These are phyloP conservation scores for Tinospora cordifolia DNA, from an alignment of 164 flowering plant species.

Conservation along the genomic window DNA sequence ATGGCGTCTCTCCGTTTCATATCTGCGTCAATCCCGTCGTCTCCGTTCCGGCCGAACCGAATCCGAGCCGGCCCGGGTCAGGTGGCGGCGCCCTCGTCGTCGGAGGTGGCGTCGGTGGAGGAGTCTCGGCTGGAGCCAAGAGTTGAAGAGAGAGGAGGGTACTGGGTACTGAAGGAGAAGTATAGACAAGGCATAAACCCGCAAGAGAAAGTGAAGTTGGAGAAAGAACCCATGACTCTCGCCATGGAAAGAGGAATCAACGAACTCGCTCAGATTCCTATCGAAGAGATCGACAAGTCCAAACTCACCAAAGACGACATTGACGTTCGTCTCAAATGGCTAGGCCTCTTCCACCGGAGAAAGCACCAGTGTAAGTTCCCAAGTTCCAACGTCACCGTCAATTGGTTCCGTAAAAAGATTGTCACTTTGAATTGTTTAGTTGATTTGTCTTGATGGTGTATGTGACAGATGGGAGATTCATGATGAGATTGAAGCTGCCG, in stretches of 20 bases:
- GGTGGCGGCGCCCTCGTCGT: constrained; percentile 12
- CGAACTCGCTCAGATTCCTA: constrained; percentile 50
- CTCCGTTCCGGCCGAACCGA: neutral
- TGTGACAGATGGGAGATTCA: constrained; percentile 64
- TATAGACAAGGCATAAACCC: constrained; percentile 72
- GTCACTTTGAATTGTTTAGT: neutral
- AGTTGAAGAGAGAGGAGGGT: constrained; percentile 77
- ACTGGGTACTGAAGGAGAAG: constrained; percentile 76
- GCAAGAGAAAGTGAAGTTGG: constrained; percentile 81
- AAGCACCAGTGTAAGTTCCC: constrained; percentile 76
- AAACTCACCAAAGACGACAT: constrained; percentile 68
- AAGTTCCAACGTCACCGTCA: too few relatives aligned
- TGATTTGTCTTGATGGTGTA: neutral
- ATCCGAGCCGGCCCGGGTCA: constrained; percentile 1
- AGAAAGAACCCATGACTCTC: constrained; percentile 81
- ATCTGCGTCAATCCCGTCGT: constrained; percentile 16
- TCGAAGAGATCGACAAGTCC: constrained; percentile 62
- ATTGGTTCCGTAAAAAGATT: too few relatives aligned
- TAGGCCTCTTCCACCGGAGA: constrained; percentile 83
- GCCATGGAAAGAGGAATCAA: constrained; percentile 59
- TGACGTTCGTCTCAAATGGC: constrained; percentile 93
- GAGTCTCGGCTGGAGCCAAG: constrained; percentile 65
- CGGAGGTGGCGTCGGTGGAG: constrained; percentile 24
- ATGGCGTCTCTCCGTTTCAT: constrained; percentile 22
- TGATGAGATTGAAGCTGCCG: constrained; percentile 98